Evolutionary conservation across 176 grass and related monocot genomes (phyloP).

Genomic region (Zea luxurians): DNA sequence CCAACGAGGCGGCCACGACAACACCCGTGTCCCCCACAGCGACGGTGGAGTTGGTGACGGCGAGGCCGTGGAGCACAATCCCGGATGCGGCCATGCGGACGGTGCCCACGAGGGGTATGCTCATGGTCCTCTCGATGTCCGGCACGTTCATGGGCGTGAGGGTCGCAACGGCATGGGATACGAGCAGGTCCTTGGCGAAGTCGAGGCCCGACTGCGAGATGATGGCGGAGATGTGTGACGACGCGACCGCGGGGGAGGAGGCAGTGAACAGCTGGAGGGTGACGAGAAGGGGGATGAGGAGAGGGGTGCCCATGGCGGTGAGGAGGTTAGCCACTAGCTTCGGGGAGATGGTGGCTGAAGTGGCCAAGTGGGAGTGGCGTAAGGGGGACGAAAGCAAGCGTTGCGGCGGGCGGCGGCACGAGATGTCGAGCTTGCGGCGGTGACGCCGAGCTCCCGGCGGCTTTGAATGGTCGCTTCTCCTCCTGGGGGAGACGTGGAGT

Average conservation of each 20-base stretch:
- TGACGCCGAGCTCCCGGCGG: constrained; percentile 10
- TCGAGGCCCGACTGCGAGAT: constrained; percentile 80
- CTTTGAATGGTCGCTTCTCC: constrained; percentile 25
- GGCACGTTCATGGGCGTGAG: constrained; percentile 60
- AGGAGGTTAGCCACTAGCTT: background rate
- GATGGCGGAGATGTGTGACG: constrained; percentile 62
- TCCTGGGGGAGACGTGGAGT: background rate
- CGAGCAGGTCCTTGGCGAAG: constrained; percentile 79
- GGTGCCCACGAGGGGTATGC: constrained; percentile 65
- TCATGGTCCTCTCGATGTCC: constrained; percentile 63
- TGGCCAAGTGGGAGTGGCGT: constrained; percentile 11
- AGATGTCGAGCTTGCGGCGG: constrained; percentile 22
- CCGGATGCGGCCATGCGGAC: constrained; percentile 56
- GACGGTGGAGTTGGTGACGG: constrained; percentile 53
- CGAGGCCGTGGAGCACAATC: constrained; percentile 51
- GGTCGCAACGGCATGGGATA: constrained; percentile 53
- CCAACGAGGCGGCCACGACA: constrained; percentile 64
- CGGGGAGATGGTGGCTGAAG: background rate
- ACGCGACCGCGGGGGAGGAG: constrained; percentile 4
- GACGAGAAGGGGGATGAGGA: constrained; percentile 33
- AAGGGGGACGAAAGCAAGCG: constrained; percentile 27
- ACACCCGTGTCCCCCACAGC: constrained; percentile 62
- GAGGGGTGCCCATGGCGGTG: constrained; percentile 31
- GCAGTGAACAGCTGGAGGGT: constrained; percentile 34
- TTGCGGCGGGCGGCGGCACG: background rate